These are phyloP conservation scores for Hymenoscyphus infarciens DNA, from an alignment of 2,329 filamentous ascomycete genomes.

Conservation along the genomic window DNA sequence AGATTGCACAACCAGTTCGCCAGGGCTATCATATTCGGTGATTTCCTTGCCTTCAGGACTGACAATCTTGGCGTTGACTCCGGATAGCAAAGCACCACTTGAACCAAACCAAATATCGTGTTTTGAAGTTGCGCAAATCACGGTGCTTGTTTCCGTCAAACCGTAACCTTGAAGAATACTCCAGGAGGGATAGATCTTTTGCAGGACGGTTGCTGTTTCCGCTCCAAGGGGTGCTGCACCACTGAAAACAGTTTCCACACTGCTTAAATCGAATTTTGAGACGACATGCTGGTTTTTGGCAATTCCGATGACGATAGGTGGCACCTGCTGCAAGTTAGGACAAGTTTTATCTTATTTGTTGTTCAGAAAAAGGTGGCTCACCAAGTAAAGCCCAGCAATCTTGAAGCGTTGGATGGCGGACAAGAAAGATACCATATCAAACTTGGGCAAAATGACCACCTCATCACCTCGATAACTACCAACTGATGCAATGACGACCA, in stretches of 20 bases:
- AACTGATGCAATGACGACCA: slow-evolving; percentile 66
- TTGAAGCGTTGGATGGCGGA: slow-evolving; percentile 63
- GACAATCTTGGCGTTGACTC: slow-evolving; percentile 62
- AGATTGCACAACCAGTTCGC: slow-evolving; percentile 75
- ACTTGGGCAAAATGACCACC: slow-evolving; percentile 69
- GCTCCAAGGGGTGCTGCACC: slow-evolving; percentile 75
- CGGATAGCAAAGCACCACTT: slow-evolving; percentile 66
- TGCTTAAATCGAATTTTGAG: slow-evolving; percentile 65
- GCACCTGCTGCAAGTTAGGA: slow-evolving; percentile 55
- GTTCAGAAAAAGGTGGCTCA: slow-evolving; percentile 53
- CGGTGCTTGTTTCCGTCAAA: slow-evolving; percentile 73
- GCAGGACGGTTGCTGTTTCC: slow-evolving; percentile 64
- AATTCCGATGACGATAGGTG: slow-evolving; percentile 77
- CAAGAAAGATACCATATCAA: slow-evolving; percentile 66
- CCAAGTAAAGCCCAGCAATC: slow-evolving; percentile 65
- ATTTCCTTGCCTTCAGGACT: slow-evolving; percentile 67
- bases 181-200: slow-evolving; percentile 14
- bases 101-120: slow-evolving; percentile 68
- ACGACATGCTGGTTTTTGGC: slow-evolving; percentile 59
- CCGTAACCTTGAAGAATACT: slow-evolving; percentile 70
- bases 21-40: slow-evolving; percentile 66
- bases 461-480: slow-evolving; percentile 69
- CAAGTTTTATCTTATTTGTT: slow-evolving; percentile 61
- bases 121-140: slow-evolving; percentile 57
- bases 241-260: slow-evolving; percentile 62